phyloP scores from a whole-genome alignment of 2,329 filamentous ascomycete species.

The Colletotrichum sp. region DNA sequence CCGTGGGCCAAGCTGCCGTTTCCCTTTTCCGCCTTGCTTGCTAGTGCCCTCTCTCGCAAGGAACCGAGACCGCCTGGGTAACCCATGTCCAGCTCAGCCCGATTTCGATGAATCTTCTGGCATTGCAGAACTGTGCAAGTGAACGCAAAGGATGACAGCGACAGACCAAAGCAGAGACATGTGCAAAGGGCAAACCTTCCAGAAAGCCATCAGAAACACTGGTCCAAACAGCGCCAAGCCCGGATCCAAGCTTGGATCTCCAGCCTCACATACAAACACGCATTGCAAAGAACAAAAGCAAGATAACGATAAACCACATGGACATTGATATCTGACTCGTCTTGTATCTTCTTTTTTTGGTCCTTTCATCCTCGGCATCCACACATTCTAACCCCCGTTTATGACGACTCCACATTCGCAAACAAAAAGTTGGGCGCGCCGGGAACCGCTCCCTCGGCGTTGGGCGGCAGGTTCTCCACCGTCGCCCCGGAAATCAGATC shows the following conservation, averaged over 20 bases:
- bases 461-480: constrained; percentile 62
- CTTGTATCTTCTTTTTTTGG: background rate
- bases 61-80: background rate
- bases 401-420: constrained; percentile 70
- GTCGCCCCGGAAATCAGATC: constrained; percentile 58
- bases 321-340: background rate
- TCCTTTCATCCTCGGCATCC: background rate
- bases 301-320: background rate
- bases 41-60: background rate
- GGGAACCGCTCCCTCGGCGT: constrained; percentile 79
- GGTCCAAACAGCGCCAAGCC: background rate
- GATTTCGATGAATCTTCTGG: background rate
- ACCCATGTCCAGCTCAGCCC: background rate
- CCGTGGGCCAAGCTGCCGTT: background rate
- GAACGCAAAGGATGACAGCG: too few species aligned
- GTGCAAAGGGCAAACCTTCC: background rate
- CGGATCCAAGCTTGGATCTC: background rate
- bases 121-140: too few species aligned
- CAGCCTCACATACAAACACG: background rate
- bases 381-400: background rate
- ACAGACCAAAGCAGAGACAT: too few species aligned
- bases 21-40: background rate
- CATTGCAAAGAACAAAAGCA: background rate
- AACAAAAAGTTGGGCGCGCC: constrained; percentile 84
- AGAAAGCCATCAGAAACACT: background rate